A percentile compares a stretch with the other conserved stretches of the same genome.
Evolutionary conservation across 345 rosid genomes (phyloP).

Genomic region (Sonneratia alba): DNA sequence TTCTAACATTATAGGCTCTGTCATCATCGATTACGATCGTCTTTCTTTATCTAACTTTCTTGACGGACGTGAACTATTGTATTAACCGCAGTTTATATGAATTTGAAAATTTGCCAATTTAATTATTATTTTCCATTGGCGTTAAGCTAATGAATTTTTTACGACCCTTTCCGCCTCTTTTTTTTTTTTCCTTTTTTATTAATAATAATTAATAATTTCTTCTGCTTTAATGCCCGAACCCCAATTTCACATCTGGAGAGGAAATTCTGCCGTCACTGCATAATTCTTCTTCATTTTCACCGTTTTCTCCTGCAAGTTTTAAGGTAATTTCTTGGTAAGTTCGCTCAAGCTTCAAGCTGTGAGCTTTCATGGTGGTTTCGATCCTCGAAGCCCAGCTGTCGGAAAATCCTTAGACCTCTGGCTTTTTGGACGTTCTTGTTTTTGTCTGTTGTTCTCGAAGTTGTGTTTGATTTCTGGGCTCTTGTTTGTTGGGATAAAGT

Average conservation of each 20-base stretch:
- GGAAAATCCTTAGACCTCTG: not conserved
- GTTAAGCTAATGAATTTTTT: constrained; percentile 3
- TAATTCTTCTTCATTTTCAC: not conserved
- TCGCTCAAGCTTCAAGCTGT: constrained; percentile 5
- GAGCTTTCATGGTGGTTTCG: constrained; percentile 8
- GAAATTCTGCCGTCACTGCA: constrained; percentile 2
- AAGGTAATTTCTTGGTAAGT: constrained; percentile 2
- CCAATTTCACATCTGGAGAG: constrained; percentile 16
- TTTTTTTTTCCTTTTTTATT: constrained; percentile 11
- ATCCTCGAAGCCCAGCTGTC: constrained; percentile 14
- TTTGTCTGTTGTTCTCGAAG: not conserved
- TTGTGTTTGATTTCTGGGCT: not conserved
- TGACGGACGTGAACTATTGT: constrained; percentile 90
- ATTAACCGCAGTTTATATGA: constrained; percentile 74
- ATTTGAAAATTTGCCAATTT: constrained; percentile 55
- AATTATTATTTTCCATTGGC: constrained; percentile 33
- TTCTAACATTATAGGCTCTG: constrained; percentile 15
- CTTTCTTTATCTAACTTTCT: constrained; percentile 43
- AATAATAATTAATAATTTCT: constrained; percentile 22
- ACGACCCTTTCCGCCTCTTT: not conserved
- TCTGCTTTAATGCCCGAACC: constrained; percentile 28
- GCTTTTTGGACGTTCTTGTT: not conserved
- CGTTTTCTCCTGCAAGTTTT: constrained; percentile 3
- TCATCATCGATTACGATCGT: constrained; percentile 20
- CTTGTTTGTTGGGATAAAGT: not conserved